Conservation (phyloP, 345 rosid genomes). For the Euphorbia pulcherrima region DNA sequence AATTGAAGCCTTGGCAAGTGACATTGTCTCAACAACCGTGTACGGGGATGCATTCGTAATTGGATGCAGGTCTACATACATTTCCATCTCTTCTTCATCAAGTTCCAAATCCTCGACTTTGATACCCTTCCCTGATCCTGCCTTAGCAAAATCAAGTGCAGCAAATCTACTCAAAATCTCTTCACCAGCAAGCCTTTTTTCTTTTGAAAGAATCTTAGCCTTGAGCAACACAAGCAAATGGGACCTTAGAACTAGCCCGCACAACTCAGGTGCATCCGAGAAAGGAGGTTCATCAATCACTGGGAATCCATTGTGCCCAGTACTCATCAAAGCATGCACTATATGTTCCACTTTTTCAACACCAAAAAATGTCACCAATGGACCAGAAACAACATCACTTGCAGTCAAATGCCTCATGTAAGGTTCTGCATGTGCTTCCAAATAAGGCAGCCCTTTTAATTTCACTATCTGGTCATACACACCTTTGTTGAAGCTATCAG, state of each 20-base stretch:
- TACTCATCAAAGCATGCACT: conserved; percentile 44
- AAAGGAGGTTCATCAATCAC: conserved; percentile 86
- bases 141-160: conserved; percentile 76
- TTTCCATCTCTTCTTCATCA: conserved; percentile 73
- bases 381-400: conserved; percentile 69
- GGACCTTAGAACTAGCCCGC: conserved; percentile 81
- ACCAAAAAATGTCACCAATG: conserved; percentile 53
- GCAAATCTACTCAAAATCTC: conserved; percentile 44
- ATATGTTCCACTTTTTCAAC: conserved; percentile 71
- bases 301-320: conserved; percentile 84
- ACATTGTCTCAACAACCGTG: conserved; percentile 79
- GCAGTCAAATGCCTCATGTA: conserved; percentile 76
- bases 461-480: conserved; percentile 85
- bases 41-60: conserved; percentile 76
- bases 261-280: conserved; percentile 61
- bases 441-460: conserved; percentile 76
- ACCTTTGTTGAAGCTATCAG: conserved; percentile 75
- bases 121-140: conserved; percentile 74
- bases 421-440: conserved; percentile 94
- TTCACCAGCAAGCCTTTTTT: conserved; percentile 40
- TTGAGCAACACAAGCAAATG: conserved; percentile 81
- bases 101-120: conserved; percentile 71
- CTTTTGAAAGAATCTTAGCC: conserved; percentile 55
- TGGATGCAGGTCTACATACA: conserved; percentile 93
- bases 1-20: conserved; percentile 76